Evolutionary conservation across 140 eudicot species (phyloP), one percentile per base, ranked within the genome.

Genomic region (Ambrosia hybrid): DNA sequence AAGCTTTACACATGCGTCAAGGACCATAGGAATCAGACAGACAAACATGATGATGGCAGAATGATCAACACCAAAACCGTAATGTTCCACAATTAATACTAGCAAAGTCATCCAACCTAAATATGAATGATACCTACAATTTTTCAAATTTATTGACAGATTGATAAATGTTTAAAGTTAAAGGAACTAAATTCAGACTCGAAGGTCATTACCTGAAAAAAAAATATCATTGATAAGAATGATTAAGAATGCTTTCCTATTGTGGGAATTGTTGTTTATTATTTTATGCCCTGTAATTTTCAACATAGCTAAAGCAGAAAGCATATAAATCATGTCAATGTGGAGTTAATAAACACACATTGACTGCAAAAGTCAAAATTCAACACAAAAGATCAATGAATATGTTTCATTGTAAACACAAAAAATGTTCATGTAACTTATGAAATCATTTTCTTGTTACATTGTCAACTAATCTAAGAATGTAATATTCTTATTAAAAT

Each of bases 271-370:
- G 53, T 90, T 94, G 80, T 85, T 94, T 76, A 94, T 13, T 68
- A 94, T 83, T 68, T 94, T 94, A 83, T 94, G 88, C 46, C 99
- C 99, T 68, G 99, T 88, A 86, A 94, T 90, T 78, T 94, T 94
- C 84, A 94, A 85, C 82, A 94, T 80, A 65, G 97, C 88, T 72
- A 94, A 37, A 59, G 71, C 43, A 76, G 38, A 37, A 21, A 21
- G 26, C 26, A 21, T n/a, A 16, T 26, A 11, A 2, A 66, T 30
- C 37, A 21, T 41, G 38, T 65, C 67, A 55, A 75, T 45, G 43
- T 67, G 38, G 57, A 57, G 58, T 45, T 65, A 36, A 57, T 16
- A 9, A 66, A 14, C 2, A 74, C 13, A 21, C 6, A 49, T 57
- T 55, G 34, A 16, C 39, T 8, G 41, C 17, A 6, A 58, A 13